Evolutionary conservation across 208 protist species (phyloP).

Genomic region (Phytomonas francai): DNA sequence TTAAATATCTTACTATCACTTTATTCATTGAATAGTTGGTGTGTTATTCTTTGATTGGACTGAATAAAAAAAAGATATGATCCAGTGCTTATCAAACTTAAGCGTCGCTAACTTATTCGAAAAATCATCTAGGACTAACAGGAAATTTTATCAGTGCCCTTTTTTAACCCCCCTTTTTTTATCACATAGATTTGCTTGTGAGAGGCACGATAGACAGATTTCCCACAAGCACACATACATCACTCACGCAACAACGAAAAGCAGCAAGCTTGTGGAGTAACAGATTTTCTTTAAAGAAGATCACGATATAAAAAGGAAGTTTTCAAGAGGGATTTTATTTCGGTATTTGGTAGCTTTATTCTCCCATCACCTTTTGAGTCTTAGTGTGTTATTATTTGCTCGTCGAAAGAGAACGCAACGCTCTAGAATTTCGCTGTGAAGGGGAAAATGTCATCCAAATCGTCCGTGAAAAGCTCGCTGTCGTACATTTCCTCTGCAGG

Average conservation of each 20-base stretch:
- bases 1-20: not conserved
- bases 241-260: not conserved
- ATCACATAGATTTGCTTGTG: not conserved
- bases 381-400: not conserved
- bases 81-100: not conserved
- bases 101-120: not conserved
- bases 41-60: not conserved
- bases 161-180: not conserved
- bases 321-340: not conserved
- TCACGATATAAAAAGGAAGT: not conserved
- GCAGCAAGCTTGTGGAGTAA: not conserved
- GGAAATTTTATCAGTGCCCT: not conserved
- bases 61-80: not conserved
- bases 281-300: not conserved
- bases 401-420: not conserved
- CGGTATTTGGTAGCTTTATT: not conserved
- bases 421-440: not conserved
- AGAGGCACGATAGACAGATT: not conserved
- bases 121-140: not conserved
- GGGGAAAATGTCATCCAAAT: slow-evolving; percentile 44
- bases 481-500: slow-evolving; percentile 51
- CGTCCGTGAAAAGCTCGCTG: slow-evolving; percentile 39
- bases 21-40: not conserved
- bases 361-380: not conserved
- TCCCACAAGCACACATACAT: not conserved